phyloP scores from a whole-genome alignment of 345 rosid species.

The Nephelium lappaceum region DNA sequence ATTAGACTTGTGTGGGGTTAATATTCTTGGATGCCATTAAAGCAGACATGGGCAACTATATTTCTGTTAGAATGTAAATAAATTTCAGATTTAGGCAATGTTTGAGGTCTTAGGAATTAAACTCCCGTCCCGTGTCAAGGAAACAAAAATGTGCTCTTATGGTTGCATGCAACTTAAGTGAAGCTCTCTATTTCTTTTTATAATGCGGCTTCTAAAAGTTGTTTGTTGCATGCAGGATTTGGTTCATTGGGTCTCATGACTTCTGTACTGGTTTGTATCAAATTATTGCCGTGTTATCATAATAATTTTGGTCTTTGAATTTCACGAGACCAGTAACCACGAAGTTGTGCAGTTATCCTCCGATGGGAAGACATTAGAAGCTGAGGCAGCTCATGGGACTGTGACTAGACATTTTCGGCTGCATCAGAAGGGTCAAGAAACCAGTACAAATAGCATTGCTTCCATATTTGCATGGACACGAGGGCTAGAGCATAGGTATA shows the following conservation, averaged over 20 bases:
- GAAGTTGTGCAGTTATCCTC: conserved; percentile 69
- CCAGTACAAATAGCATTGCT: conserved; percentile 97
- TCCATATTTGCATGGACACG: conserved; percentile 98
- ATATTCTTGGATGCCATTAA: not conserved
- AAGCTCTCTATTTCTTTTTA: not conserved
- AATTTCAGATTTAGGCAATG: not conserved
- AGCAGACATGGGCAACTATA: not conserved
- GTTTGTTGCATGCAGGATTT: conserved; percentile 63
- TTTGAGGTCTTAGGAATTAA: not conserved
- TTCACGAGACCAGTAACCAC: conserved; percentile 7
- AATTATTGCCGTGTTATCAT: conserved; percentile 5
- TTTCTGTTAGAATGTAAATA: not conserved
- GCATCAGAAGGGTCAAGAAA: conserved; percentile 92
- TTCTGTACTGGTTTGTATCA: conserved; percentile 78
- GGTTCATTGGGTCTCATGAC: conserved; percentile 98
- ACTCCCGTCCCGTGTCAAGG: not conserved
- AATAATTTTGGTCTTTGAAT: not conserved
- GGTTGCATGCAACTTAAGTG: not conserved
- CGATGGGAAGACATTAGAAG: conserved; percentile 92
- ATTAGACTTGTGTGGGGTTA: not conserved
- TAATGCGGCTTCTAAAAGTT: conserved; percentile 16
- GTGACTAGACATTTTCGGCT: conserved; percentile 94
- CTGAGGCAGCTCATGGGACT: conserved; percentile 99
- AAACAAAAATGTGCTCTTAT: not conserved
- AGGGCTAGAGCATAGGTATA: conserved; percentile 88